Evolutionary conservation across 2,329 filamentous ascomycete genomes (phyloP), one percentile per base, ranked within the genome.

Genomic region (Aureobasidium namibiae): DNA sequence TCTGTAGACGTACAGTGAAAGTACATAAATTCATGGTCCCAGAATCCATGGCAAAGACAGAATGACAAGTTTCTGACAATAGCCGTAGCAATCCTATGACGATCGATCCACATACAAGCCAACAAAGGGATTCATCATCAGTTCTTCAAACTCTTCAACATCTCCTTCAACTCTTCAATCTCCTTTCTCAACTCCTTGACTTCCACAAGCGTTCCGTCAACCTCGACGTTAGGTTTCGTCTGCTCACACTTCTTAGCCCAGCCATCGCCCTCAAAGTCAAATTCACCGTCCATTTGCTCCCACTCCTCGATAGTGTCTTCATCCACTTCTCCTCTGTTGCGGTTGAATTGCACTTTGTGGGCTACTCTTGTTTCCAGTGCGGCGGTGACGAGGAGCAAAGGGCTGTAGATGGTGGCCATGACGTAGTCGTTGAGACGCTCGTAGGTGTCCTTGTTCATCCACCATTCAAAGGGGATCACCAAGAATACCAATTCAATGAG

Each of bases 251-350:
- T 86, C 78, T 94, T 90, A 36, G 82, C 78, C 94, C 94, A 99
- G 0, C 88, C 90, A 62, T 92, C 89, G 0, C 82, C 78, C 67
- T 95, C 89, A 67, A 95, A 89, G 69, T 96, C 88, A 21, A 92
- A 70, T 56, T 88, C 81, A 7, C 78, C 78, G 9, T 79, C 74
- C 69, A 92, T 78, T 71, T 96, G 88, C 75, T 99, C 94, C 94
- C 94, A 99, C 70, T 96, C 92, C 69, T 97, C 88, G 9, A 88
- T 75, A 0, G 84, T 84, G 65, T 96, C 91, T 65, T 99, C 94
- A 65, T 99, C 94, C 3, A 87, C 87, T 65, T 96, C 92, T 39
- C 92, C 90, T 16, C 88, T 77, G 16, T 81, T 81, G 1, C 94
- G 81, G 70, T 97, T 97, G 59, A 77, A 79, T 24, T 79, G 80